Conservation (phyloP, 495 filamentous ascomycete genomes). For the Cryomyces antarcticus region DNA sequence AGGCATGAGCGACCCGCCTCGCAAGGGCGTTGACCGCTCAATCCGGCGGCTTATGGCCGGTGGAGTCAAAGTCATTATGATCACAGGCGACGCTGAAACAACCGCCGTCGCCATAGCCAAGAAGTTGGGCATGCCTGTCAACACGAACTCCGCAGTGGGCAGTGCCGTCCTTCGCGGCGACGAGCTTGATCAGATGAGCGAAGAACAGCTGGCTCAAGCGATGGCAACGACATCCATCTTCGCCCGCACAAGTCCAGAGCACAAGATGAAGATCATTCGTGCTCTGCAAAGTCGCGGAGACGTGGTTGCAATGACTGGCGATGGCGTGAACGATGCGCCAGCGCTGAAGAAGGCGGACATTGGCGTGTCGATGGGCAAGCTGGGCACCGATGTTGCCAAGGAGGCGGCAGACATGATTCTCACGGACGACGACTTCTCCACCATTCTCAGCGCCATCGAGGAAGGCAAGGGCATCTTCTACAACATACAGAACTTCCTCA, state of each 20-base stretch:
- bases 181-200: slow-evolving; percentile 78
- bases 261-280: slow-evolving; percentile 90
- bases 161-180: slow-evolving; percentile 62
- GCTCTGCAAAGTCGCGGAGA: slow-evolving; percentile 86
- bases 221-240: slow-evolving; percentile 84
- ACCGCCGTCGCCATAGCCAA: slow-evolving; percentile 84
- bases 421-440: slow-evolving; percentile 95
- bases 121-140: slow-evolving; percentile 77
- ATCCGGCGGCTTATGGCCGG: slow-evolving; percentile 84
- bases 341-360: slow-evolving; percentile 96
- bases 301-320: slow-evolving; percentile 96
- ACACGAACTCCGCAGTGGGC: slow-evolving; percentile 17
- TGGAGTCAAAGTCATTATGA: slow-evolving; percentile 94
- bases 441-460: slow-evolving; percentile 87
- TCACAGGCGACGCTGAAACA: slow-evolving; percentile 87
- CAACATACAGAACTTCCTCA: slow-evolving; percentile 98
- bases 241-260: slow-evolving; percentile 85
- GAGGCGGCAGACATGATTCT: slow-evolving; percentile 99
- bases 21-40: slow-evolving; percentile 69
- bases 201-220: slow-evolving; percentile 57
- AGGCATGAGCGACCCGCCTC: slow-evolving; percentile 91
- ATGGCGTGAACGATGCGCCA: slow-evolving; percentile 94
- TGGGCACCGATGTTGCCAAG: slow-evolving; percentile 95
- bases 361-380: slow-evolving; percentile 86
- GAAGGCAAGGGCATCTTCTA: slow-evolving; percentile 99